Evolutionary conservation across 805 yeast species (phyloP), one percentile per base, ranked within the genome.

Genomic region (Metschnikowia shivogae): DNA sequence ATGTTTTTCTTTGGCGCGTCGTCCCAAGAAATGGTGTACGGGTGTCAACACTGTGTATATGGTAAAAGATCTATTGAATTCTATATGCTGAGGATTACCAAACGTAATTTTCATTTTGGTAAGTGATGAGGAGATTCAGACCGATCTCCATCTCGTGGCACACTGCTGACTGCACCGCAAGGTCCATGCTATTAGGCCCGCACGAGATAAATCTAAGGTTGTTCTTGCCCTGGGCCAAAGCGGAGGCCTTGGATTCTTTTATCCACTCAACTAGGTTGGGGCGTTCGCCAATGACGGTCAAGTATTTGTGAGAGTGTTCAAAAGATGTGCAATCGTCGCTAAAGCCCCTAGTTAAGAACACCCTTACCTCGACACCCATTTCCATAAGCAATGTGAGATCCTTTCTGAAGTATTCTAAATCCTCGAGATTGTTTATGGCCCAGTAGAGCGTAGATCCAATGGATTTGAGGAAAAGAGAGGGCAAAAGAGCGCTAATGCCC

Each of bases 401-500:
- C 14, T 30, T 13, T 9, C 37, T 37, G 17, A 49, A 44, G 14
- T 39, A 34, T 7, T 41, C 52, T 14, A 53, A 14, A 24, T 53
- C 57, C 13, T 47, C 50, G 9, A 42, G 34, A 9, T 53, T 51
- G 20, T 44, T 46, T 27, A 53, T 43, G 3, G 43, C 49, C 57
- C 57, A 51, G 24, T 14, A 43, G n/a, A 53, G 49, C 8, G 40
- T 36, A 8, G 57, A 46, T 11, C 43, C 48, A 6, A 22, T 13
- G 0, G 50, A 47, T 28, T 45, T 38, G 11, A 36, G 24, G 31
- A 37, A 44, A 29, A 53, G 46, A 4, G 45, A 29, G 3, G 53
- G 57, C 20, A 53, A 53, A 29, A 53, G 36, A 6, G 54, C 50
- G 33, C 52, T 46, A 5, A 53, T 36, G 12, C 57, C 57, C 4